Percentiles rank a stretch among this genome's conserved stretches.
Evolutionary conservation across 345 rosid genomes (phyloP).

Genomic region (Eucalyptus paniculata): DNA sequence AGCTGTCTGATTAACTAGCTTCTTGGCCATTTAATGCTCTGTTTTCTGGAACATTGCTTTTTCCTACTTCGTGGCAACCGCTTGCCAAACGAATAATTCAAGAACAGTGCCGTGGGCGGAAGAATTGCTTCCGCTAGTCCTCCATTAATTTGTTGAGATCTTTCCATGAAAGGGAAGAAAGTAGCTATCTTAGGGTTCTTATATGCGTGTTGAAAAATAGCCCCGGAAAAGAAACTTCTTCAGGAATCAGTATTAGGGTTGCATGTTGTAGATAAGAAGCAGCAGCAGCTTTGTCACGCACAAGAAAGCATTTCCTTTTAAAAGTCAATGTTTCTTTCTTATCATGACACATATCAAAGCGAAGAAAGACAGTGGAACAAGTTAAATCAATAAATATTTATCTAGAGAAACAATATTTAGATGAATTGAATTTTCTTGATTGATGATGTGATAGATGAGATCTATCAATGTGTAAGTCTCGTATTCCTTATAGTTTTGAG

Average conservation of each 20-base stretch:
- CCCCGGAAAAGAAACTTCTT: neutral
- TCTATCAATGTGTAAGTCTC: neutral
- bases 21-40: neutral
- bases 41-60: neutral
- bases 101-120: neutral
- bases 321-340: neutral
- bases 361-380: neutral
- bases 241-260: neutral
- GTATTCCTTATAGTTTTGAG: neutral
- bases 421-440: neutral
- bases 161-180: neutral
- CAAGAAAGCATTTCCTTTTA: neutral
- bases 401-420: neutral
- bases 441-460: neutral
- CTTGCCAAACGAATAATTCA: neutral
- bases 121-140: neutral
- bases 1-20: neutral
- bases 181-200: neutral
- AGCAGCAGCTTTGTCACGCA: neutral
- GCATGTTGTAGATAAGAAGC: neutral
- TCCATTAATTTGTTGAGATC: neutral
- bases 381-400: neutral
- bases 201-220: neutral
- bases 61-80: neutral
- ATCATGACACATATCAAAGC: neutral